These are phyloP conservation scores for Fusarium devonianum DNA, from an alignment of 2,329 filamentous ascomycete genomes.

Conservation along the genomic window DNA sequence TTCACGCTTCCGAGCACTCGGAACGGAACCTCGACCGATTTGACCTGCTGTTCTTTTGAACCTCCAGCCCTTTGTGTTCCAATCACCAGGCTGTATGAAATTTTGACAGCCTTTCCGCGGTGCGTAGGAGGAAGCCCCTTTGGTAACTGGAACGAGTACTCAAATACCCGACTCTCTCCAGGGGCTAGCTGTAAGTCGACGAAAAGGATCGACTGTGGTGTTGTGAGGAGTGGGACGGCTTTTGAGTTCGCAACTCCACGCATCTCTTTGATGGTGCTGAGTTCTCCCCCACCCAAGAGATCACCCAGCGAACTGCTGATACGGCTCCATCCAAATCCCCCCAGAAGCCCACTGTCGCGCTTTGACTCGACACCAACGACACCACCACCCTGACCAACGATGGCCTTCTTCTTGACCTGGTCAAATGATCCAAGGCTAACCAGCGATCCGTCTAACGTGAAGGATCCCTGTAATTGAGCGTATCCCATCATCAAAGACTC, in stretches of 20 bases:
- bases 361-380: conserved; percentile 84
- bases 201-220: conserved; percentile 93
- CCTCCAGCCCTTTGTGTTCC: conserved; percentile 88
- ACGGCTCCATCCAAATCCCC: conserved; percentile 85
- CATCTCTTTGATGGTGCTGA: conserved; percentile 96
- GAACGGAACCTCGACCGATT: conserved; percentile 91
- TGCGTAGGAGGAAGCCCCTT: conserved; percentile 90
- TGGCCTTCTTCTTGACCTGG: conserved; percentile 92
- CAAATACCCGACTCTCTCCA: conserved; percentile 86
- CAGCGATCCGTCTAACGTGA: conserved; percentile 88
- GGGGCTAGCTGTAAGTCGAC: conserved; percentile 88
- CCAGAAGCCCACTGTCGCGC: conserved; percentile 79
- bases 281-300: conserved; percentile 82
- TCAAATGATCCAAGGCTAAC: conserved; percentile 92
- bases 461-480: conserved; percentile 90
- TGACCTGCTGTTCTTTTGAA: conserved; percentile 80
- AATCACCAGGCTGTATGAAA: conserved; percentile 88
- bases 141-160: conserved; percentile 86
- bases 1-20: conserved; percentile 93
- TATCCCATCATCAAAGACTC: conserved; percentile 98
- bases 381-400: conserved; percentile 85
- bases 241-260: conserved; percentile 84
- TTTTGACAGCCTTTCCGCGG: conserved; percentile 91
- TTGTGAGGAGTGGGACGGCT: conserved; percentile 89
- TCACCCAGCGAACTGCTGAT: conserved; percentile 89